Evolutionary conservation across 371 early-diverging fungal genomes (phyloP), one percentile per base, ranked within the genome.

Genomic region (Dichotomocladium elegans): DNA sequence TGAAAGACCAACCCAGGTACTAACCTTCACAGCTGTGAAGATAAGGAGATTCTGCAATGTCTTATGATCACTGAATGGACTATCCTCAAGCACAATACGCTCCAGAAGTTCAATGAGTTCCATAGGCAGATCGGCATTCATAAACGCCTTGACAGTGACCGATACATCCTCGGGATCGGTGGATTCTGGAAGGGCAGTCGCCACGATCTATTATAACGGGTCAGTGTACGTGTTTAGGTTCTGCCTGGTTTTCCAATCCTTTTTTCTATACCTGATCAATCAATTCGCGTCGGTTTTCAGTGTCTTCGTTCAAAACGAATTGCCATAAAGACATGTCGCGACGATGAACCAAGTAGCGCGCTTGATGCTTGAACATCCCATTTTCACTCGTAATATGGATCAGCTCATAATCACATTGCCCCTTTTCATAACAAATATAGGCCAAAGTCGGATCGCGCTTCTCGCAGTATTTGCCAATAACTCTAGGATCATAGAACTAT

Each of bases 351-450:
- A 98, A 77, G 58, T 98, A 97, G 43, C 95, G 90, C 1, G 98
- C 91, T 80, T 96, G 96, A 61, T 96, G 97, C 82, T 98, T 98
- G 79, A 95, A 98, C 99, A 98, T 98, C 42, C 89, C 81, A 75
- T 96, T 96, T 55, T 95, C 94, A 75, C 91, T 94, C 15, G 99
- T 96, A 57, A 98, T 85, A 30, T 88, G 82, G 56, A 98, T 81
- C 46, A 98, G 74, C 65, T 96, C 96, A 49, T 82, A 75, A 60
- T 98, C 98, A 62, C 96, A 95, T 67, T 90, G 90, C 22, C 98
- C 97, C 59, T 92, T 87, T 64, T 93, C 86, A 72, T 98, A 98
- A 44, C 95, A 93, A 47, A 96, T 87, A 51, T 82, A 97, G 7
- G 99, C 99, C 45, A 98, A 81, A 57, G 91, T 89, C 21, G 99